phyloP scores from a whole-genome alignment of 2,329 filamentous ascomycete species.

The Trichophyton rubrum region DNA sequence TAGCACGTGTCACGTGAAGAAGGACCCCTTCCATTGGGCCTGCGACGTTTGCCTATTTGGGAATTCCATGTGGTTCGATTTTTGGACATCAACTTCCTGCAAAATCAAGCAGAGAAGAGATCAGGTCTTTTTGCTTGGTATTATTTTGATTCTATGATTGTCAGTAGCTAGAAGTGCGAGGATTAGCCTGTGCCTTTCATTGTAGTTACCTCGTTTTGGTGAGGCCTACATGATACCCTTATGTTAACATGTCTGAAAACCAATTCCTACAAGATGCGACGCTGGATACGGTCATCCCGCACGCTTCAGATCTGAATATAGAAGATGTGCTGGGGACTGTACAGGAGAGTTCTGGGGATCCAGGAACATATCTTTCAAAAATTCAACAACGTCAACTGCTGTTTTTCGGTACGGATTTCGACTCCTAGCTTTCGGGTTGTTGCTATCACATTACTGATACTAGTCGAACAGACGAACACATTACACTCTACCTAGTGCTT shows the following conservation, averaged over 20 bases:
- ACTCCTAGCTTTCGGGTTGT: neutral
- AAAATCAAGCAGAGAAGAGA: no score
- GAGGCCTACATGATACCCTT: neutral
- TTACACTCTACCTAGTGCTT: constrained; percentile 40
- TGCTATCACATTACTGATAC: neutral
- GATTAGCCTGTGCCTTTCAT: neutral
- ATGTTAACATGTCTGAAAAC: constrained; percentile 13
- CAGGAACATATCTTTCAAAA: constrained; percentile 34
- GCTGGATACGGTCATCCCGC: constrained; percentile 34
- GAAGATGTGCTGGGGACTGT: constrained; percentile 33
- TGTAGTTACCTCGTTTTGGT: neutral
- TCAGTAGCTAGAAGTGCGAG: neutral
- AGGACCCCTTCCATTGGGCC: neutral
- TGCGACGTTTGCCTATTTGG: neutral
- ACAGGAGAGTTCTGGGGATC: constrained; percentile 33
- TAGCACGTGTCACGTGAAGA: neutral
- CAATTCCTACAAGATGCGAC: constrained; percentile 33
- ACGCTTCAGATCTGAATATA: constrained; percentile 28
- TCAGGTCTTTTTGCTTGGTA: neutral
- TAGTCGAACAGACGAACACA: constrained; percentile 39
- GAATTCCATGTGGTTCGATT: neutral
- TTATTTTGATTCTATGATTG: neutral
- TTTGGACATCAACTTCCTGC: neutral
- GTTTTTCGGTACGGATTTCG: constrained; percentile 36
- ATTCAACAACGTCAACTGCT: constrained; percentile 40